These are phyloP conservation scores for Suillus lakei DNA, from an alignment of 768 basidiomycete species.

Conservation along the genomic window DNA sequence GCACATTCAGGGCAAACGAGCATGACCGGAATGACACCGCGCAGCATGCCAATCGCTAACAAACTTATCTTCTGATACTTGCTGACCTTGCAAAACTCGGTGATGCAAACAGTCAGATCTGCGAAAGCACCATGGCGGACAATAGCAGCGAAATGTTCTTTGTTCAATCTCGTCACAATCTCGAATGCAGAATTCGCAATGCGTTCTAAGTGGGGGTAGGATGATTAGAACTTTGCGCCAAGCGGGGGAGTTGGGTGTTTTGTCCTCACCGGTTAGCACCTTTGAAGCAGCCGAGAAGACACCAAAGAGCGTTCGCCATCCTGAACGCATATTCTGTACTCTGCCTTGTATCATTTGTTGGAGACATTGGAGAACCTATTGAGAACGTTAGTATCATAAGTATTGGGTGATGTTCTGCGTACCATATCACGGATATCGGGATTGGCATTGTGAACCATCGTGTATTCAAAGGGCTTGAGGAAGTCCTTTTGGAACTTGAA, in stretches of 20 bases:
- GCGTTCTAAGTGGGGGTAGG: constrained; percentile 58
- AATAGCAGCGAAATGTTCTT: constrained; percentile 88
- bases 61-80: constrained; percentile 99
- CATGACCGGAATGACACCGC: constrained; percentile 93
- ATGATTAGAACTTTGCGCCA: constrained; percentile 2
- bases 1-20: constrained; percentile 76
- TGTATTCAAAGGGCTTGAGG: constrained; percentile 96
- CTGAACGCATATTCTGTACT: constrained; percentile 93
- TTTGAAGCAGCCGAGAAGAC: constrained; percentile 97
- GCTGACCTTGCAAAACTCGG: constrained; percentile 99
- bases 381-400: constrained; percentile 11
- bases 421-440: constrained; percentile 98
- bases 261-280: constrained; percentile 74
- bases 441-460: constrained; percentile 96
- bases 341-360: constrained; percentile 99
- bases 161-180: constrained; percentile 89
- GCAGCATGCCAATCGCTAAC: constrained; percentile 95
- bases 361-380: constrained; percentile 91
- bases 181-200: constrained; percentile 95
- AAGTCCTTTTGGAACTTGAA: constrained; percentile 99
- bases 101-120: constrained; percentile 95
- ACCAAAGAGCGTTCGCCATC: constrained; percentile 99
- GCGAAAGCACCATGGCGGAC: constrained; percentile 94
- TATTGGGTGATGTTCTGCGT: constrained; percentile 13
- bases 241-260: background rate